Evolutionary conservation across 495 filamentous ascomycete genomes (phyloP), one percentile per base, ranked within the genome.

Genomic region (Wilcoxina mikolae): DNA sequence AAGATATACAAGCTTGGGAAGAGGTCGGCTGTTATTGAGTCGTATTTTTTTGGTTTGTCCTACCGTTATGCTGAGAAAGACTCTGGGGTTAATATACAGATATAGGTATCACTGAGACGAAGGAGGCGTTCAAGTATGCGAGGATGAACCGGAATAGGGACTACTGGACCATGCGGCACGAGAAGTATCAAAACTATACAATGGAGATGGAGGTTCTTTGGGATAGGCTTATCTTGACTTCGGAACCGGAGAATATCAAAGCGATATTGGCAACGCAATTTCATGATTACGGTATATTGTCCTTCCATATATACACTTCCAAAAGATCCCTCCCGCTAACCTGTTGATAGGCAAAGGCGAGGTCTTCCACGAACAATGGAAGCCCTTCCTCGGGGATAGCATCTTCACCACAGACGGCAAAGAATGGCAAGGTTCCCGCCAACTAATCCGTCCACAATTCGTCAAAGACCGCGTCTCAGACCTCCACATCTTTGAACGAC

Each of bases 221-320:
- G 38, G 72, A 73, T 24, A 79, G 81, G 4, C 59, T 78, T 18
- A 64, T 86, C 44, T 68, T 86, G 53, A 88, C 85, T 0, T 73
- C 71, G 23, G 82, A 88, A 31, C 73, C 76, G 5, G 76, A 76
- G 53, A 79, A 79, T 42, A 76, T 78, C 28, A 87, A 95, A 64
- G 81, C 87, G 0, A 69, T 95, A 4, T 73, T 95, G 2, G 84
- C 87, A 0, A 82, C 80, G 0, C 82, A 93, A 58, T 95, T 85
- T 64, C 63, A 75, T 20, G 78, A 82, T 50, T 85, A 76, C 56
- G 68, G 68, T 66, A 65, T 39, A 33, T 12, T 28, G 3, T 54
- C 9, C 27, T 41, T n/a, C 23, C 31, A 42, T 24, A 28, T 49
- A 12, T 43, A 7, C 31, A 7, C 31, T 35, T 35, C 31, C 31